Base-by-base conservation (phyloP, 805 yeast genomes). In the Cyberlindnera bimundalis region DNA sequence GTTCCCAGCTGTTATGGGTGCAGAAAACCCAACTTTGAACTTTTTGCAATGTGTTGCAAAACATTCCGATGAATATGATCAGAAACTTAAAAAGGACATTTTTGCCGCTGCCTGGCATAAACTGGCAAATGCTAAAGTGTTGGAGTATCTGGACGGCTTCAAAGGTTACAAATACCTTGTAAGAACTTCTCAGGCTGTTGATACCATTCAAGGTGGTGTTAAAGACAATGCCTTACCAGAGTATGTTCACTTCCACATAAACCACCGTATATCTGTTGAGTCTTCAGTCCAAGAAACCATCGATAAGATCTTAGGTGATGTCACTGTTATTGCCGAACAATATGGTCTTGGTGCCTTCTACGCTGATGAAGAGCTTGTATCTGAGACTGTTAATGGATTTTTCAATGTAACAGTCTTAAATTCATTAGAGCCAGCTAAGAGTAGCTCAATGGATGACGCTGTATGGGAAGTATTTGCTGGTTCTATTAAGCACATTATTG, bases 211-310 rank as follows among this genome's bases (percentile, higher is more conserved):
- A 9, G 88, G 87, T 13, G 89, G 89, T 16, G 70, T 75, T 43
- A 82, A 82, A 60, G 68, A 76, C 33, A 82, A 82, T 50, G 84
- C 87, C 0, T 62, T 82, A 29, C 89, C 90, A 3, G 86, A 81
- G 50, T 61, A 65, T 19, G 78, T 71, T 7, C 58, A 62, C 19
- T 58, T 78, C 17, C 50, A 66, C 19, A 65, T 79, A 37, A 80
- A 83, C 60, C 80, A 80, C 49, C 66, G 89, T 50, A 65, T 81
- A 35, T 67, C 74, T 12, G 62, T 73, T 30, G 84, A 75, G 46
- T 65, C 74, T 12, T 56, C 64, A 15, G 59, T 65, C 2, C 51
- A 61, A 1, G 47, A 14, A 4, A 49, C 52, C 4, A 64, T 58
- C 4, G 61, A 64, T 13, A 65, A 65, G 40, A 56, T 70, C 35